These are phyloP conservation scores for Leccinum boreale DNA, from an alignment of 768 basidiomycete species.

Conservation along the genomic window DNA sequence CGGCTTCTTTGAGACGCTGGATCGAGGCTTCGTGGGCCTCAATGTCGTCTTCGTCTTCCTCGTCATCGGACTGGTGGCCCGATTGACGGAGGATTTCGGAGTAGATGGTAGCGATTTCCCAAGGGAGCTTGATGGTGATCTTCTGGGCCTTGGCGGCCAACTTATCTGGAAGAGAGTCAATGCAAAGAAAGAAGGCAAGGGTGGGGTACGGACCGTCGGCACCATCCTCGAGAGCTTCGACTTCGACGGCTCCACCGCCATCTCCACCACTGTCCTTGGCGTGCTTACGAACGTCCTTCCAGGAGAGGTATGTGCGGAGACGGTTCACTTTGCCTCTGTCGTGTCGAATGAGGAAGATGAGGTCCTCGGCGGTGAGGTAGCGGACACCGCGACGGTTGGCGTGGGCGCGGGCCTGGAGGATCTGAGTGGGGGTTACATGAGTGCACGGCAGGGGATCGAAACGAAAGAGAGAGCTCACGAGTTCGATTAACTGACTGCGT, in stretches of 20 bases:
- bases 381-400: constrained; percentile 82
- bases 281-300: constrained; percentile 96
- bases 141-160: constrained; percentile 83
- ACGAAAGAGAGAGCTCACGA: constrained; percentile 46
- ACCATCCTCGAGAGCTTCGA: constrained; percentile 80
- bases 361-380: constrained; percentile 87
- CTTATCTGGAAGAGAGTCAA: constrained; percentile 51
- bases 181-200: background rate
- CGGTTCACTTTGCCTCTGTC: constrained; percentile 94
- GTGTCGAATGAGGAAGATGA: constrained; percentile 94
- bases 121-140: constrained; percentile 91
- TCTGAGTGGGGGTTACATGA: constrained; percentile 40
- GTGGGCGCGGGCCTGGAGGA: constrained; percentile 83
- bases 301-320: constrained; percentile 87
- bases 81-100: constrained; percentile 76
- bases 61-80: constrained; percentile 86
- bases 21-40: constrained; percentile 96
- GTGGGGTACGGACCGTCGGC: constrained; percentile 60
- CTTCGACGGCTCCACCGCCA: constrained; percentile 75
- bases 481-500: constrained; percentile 84
- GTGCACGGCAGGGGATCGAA: constrained; percentile 9
- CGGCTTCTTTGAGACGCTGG: constrained; percentile 88
- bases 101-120: constrained; percentile 92
- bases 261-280: constrained; percentile 88
- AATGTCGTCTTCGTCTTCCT: constrained; percentile 94